phyloP scores from a whole-genome alignment of 2,329 filamentous ascomycete genomes.

The Tympanopsis confertula region DNA sequence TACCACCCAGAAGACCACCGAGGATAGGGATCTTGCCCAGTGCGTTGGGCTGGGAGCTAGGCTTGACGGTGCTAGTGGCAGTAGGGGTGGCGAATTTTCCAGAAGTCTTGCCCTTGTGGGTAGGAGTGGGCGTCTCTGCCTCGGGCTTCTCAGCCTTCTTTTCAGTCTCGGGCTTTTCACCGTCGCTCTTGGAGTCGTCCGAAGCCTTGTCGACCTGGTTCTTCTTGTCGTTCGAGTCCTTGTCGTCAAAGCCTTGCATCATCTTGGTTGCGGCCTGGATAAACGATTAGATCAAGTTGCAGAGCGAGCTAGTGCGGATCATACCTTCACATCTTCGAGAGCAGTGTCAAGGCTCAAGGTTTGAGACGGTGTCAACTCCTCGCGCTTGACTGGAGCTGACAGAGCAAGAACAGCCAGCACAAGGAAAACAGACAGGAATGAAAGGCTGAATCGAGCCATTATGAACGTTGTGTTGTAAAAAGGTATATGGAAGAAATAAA shows the following conservation, averaged over 20 bases:
- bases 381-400: not conserved
- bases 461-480: too few species aligned
- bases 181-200: too few species aligned
- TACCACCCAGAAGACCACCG: not conserved
- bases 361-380: not conserved
- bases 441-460: slow-evolving; percentile 1
- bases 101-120: too few species aligned
- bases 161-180: too few species aligned
- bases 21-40: not conserved
- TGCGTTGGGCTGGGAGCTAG: not conserved
- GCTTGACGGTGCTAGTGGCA: not conserved
- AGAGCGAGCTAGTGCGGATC: not conserved
- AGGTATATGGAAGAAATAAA: not conserved
- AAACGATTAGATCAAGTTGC: not conserved
- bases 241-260: not conserved
- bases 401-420: not conserved
- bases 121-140: too few species aligned
- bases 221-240: not conserved
- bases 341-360: not conserved
- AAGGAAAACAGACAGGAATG: not conserved
- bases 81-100: not conserved
- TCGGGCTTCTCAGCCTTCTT: too few species aligned
- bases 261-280: not conserved
- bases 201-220: not conserved
- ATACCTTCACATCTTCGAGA: not conserved